Base-by-base conservation (phyloP, 495 filamentous ascomycete genomes). In the Aspergillus steynii region DNA sequence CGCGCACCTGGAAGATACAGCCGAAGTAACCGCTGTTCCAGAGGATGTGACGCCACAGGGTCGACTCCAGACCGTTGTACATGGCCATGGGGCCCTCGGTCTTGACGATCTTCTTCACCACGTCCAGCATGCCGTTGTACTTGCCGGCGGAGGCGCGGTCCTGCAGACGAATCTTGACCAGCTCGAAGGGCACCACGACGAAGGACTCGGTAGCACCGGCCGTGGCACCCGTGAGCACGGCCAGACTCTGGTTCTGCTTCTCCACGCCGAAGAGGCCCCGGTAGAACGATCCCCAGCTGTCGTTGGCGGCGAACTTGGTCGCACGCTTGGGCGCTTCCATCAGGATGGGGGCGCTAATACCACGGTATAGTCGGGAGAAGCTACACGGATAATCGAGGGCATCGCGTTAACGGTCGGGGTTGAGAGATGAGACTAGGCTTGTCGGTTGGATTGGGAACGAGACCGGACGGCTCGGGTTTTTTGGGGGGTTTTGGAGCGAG, bases 251-350 rank as follows among this genome's bases (percentile, higher is more conserved):
- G 61, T 84, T 97, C 87, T 96, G 95, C 78, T 96, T 89, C 50
- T 86, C 74, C 32, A 86, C 81, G 56, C 90, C 91, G 74, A 99
- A 98, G 46, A 87, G 69, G 57, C 86, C 86, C 58, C 90, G 90
- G 82, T 95, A 99, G 76, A 96, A 85, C 73, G 88, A 85, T 63
- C 95, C 95, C 95, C 95, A 99, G 74, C 92, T 88, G 73, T 99
- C 96, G 76, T 99, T 99, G 72, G 95, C 96, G 54, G 95, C 94
- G 78, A 99, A 98, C 76, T 99, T 99, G 77, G 90, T 97, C 8
- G 95, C 95, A 73, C 95, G 88, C 85, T 99, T 99, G 58, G 95
- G 95, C 20, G 95, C 95, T 79, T 99, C 95, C 95, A 99, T 98
- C 63, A 97, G 80, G 65, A 99, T 98, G 26, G 95, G 95, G 14